A percentile compares a stretch with the other conserved stretches of the same genome.
These are phyloP conservation scores for Rhynchosporium graminicola DNA, from an alignment of 2,329 filamentous ascomycete genomes.

Conservation along the genomic window DNA sequence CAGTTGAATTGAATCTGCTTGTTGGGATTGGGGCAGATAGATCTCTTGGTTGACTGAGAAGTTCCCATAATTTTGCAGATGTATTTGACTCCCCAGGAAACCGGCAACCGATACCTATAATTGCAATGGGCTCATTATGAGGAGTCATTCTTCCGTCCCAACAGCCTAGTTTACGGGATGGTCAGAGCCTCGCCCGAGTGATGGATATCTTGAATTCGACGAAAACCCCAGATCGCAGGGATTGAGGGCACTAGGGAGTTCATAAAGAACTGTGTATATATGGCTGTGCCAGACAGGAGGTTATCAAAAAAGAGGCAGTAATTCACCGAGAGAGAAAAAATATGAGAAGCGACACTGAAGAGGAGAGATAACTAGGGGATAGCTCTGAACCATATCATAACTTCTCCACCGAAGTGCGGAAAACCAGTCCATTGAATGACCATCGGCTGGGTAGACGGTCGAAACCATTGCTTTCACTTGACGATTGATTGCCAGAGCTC, in stretches of 20 bases:
- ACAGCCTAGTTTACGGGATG: neutral
- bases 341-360: neutral
- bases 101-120: constrained; percentile 21
- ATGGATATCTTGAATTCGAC: neutral
- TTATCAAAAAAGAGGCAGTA: neutral
- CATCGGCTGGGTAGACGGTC: constrained; percentile 6
- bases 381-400: neutral
- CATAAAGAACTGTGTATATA: neutral
- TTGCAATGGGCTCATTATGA: constrained; percentile 21
- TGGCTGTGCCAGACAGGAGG: neutral
- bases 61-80: constrained; percentile 40
- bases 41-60: constrained; percentile 32
- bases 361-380: neutral
- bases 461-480: neutral
- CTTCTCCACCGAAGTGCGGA: neutral
- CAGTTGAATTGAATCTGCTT: constrained; percentile 49
- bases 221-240: neutral
- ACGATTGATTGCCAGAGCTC: neutral
- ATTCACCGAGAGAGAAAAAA: neutral
- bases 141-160: neutral
- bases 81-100: constrained; percentile 24
- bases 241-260: neutral
- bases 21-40: constrained; percentile 34
- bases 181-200: neutral
- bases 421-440: neutral